Percentiles rank a stretch among this genome's conserved stretches.
phyloP scores from a whole-genome alignment of 169 alveolate genomes.

The Plasmodium malariae region DNA sequence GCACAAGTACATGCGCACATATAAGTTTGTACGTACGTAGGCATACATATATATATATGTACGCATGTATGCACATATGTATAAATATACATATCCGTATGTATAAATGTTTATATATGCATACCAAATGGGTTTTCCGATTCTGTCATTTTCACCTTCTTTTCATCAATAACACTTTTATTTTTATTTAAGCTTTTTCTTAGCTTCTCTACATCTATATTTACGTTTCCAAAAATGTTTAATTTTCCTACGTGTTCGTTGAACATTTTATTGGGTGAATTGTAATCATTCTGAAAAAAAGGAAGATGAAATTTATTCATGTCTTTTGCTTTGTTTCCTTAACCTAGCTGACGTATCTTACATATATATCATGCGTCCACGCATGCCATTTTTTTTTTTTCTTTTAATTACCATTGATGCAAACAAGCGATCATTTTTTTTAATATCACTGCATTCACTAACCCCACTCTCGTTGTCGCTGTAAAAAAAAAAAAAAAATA shows the following conservation, averaged over 20 bases:
- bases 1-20: neutral
- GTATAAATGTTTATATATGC: neutral
- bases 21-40: neutral
- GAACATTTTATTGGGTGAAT: constrained; percentile 59
- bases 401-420: constrained; percentile 44
- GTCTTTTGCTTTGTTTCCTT: neutral
- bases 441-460: constrained; percentile 53
- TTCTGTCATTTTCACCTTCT: constrained; percentile 59
- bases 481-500: constrained; percentile 2
- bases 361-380: no score
- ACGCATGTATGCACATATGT: neutral
- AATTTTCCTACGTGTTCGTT: constrained; percentile 49
- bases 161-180: constrained; percentile 39
- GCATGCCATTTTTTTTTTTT: neutral
- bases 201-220: constrained; percentile 47
- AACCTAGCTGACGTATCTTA: no score
- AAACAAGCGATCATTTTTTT: constrained; percentile 66
- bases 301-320: neutral
- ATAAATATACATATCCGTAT: neutral
- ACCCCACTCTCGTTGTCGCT: constrained; percentile 55
- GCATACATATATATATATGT: neutral
- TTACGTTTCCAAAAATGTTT: constrained; percentile 51
- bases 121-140: constrained; percentile 58
- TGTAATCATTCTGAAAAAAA: constrained; percentile 36
- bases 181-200: constrained; percentile 51